Percentiles rank a stretch among this genome's conserved stretches.
phyloP scores from a whole-genome alignment of 2,329 filamentous ascomycete genomes.

The Trichophyton mentagrophytes region DNA sequence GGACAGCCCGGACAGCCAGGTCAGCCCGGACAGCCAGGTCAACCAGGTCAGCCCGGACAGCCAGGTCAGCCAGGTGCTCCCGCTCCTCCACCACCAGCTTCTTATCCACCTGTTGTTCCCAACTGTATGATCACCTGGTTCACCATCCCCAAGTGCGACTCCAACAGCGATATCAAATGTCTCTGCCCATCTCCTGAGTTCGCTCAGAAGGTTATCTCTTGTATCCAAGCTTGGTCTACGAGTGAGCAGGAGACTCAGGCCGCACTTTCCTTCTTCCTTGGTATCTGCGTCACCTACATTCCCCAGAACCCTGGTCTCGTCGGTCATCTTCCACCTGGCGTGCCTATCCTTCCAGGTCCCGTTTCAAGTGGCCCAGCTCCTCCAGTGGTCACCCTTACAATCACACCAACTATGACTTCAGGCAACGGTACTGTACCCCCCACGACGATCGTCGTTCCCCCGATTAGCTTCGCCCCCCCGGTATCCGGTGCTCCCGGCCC shows the following conservation, averaged over 20 bases:
- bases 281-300: constrained; percentile 70
- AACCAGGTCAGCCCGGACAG: neutral
- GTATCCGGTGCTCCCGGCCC: constrained; percentile 10
- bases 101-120: constrained; percentile 60
- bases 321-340: constrained; percentile 55
- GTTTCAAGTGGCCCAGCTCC: constrained; percentile 22
- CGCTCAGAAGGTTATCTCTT: constrained; percentile 66
- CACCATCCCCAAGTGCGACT: constrained; percentile 55
- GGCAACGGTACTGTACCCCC: constrained; percentile 4
- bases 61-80: neutral
- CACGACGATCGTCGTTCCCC: constrained; percentile 33
- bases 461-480: constrained; percentile 29
- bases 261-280: constrained; percentile 74
- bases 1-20: no score
- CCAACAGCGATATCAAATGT: constrained; percentile 72
- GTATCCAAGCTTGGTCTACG: constrained; percentile 64
- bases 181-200: constrained; percentile 73
- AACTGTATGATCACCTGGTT: constrained; percentile 89
- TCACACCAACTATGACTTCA: constrained; percentile 21
- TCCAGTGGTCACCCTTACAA: constrained; percentile 29
- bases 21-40: neutral
- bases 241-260: constrained; percentile 52
- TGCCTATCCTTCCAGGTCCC: constrained; percentile 34
- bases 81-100: constrained; percentile 11
- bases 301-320: constrained; percentile 71